These are phyloP conservation scores for Neospora caninum DNA, from an alignment of 169 alveolate species.

Conservation along the genomic window DNA sequence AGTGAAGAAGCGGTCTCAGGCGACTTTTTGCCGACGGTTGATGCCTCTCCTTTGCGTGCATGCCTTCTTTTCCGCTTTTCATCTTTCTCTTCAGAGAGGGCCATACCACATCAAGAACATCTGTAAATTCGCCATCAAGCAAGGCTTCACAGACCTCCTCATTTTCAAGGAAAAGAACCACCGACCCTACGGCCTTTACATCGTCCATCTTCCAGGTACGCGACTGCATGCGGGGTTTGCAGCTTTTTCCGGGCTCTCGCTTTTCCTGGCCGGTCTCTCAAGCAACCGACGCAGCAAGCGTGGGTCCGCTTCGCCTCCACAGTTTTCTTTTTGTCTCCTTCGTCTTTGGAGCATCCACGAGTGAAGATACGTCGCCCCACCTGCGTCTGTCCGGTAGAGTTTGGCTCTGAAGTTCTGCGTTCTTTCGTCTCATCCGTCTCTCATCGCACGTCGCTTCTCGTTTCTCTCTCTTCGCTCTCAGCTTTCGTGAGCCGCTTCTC, in stretches of 20 bases:
- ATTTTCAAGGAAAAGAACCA: conserved; percentile 58
- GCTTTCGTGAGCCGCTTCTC: too few species aligned
- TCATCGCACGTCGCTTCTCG: too few species aligned
- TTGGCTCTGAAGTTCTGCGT: too few species aligned
- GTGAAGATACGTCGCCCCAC: too few species aligned
- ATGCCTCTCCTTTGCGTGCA: too few species aligned
- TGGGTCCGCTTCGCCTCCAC: background rate
- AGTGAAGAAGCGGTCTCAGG: too few species aligned
- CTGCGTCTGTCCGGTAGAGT: too few species aligned
- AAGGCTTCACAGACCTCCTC: conserved; percentile 57
- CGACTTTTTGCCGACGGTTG: too few species aligned
- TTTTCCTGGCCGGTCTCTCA: background rate
- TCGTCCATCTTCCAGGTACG: conserved; percentile 66
- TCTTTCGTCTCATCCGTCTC: too few species aligned
- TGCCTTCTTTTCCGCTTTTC: background rate
- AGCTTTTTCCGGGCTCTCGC: background rate
- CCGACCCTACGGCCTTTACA: conserved; percentile 60
- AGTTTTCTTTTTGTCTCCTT: background rate
- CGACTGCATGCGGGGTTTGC: background rate
- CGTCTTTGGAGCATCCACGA: too few species aligned
- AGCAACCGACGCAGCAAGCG: background rate
- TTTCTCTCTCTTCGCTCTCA: too few species aligned
- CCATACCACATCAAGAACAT: conserved; percentile 38
- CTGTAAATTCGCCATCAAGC: conserved; percentile 52
- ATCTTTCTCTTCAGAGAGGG: conserved; percentile 37